These are phyloP conservation scores for Xylaria castorea DNA, from an alignment of 495 filamentous ascomycete species.

Conservation along the genomic window DNA sequence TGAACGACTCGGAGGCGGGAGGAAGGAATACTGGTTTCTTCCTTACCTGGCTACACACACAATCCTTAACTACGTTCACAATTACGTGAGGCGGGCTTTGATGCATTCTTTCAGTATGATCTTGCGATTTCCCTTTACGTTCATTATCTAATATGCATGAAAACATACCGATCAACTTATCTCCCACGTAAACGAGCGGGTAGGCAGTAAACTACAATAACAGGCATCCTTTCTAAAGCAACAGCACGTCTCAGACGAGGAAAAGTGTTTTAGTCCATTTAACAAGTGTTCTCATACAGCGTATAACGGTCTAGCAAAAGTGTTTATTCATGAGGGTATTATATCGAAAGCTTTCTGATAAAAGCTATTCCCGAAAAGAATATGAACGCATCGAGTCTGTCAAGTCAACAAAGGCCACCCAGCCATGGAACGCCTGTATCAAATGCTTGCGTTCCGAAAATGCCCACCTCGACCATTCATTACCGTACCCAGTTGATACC, in stretches of 20 bases:
- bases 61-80: too few species aligned
- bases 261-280: not conserved
- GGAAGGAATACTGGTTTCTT: too few species aligned
- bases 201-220: not conserved
- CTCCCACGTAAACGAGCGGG: not conserved
- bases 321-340: constrained; percentile 1
- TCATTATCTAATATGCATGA: not conserved
- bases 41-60: too few species aligned
- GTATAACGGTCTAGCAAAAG: not conserved
- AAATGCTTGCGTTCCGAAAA: not conserved
- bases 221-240: not conserved
- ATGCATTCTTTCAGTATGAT: too few species aligned
- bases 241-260: not conserved
- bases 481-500: not conserved
- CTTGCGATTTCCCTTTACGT: not conserved
- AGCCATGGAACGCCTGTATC: not conserved
- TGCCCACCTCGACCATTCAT: not conserved
- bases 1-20: too few species aligned
- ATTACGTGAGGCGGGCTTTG: too few species aligned
- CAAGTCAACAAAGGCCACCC: not conserved
- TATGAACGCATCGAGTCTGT: not conserved
- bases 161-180: not conserved
- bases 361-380: not conserved
- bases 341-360: not conserved
- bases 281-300: not conserved